Percentiles rank a stretch among this genome's conserved stretches.
phyloP scores from a whole-genome alignment of 352 stramenopile genomes.

The Globisporangium viniferum region DNA sequence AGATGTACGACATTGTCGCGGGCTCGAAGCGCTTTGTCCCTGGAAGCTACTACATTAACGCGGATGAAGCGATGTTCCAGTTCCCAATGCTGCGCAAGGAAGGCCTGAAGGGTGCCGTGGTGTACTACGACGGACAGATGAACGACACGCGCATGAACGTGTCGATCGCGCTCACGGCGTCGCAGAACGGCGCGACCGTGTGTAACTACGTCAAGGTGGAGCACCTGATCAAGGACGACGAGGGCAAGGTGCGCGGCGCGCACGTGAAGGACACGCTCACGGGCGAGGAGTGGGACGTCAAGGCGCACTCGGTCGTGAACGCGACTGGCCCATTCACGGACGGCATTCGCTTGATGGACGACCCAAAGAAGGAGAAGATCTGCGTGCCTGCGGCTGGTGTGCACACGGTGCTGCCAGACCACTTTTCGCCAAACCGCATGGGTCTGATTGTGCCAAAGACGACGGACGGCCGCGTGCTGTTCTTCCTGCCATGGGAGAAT shows the following conservation, averaged over 20 bases:
- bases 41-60: constrained; percentile 88
- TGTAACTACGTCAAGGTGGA: constrained; percentile 92
- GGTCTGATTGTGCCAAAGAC: constrained; percentile 96
- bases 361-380: constrained; percentile 86
- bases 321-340: constrained; percentile 94
- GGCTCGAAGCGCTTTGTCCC: constrained; percentile 87
- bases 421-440: constrained; percentile 94
- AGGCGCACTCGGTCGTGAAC: constrained; percentile 91
- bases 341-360: constrained; percentile 89
- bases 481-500: constrained; percentile 97
- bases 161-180: constrained; percentile 92
- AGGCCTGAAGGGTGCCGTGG: constrained; percentile 89
- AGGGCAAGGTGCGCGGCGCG: constrained; percentile 84
- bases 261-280: constrained; percentile 88
- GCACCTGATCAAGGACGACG: constrained; percentile 81
- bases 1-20: constrained; percentile 92
- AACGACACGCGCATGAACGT: constrained; percentile 96
- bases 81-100: constrained; percentile 93
- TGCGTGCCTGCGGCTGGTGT: constrained; percentile 93
- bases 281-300: constrained; percentile 88
- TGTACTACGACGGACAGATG: constrained; percentile 91
- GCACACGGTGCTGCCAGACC: constrained; percentile 93
- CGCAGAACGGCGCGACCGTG: constrained; percentile 90
- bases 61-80: constrained; percentile 90
- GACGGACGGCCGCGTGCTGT: constrained; percentile 90